Evolutionary conservation across 805 yeast species (phyloP), one percentile per base, ranked within the genome.

Genomic region (Yarrowia sp.): DNA sequence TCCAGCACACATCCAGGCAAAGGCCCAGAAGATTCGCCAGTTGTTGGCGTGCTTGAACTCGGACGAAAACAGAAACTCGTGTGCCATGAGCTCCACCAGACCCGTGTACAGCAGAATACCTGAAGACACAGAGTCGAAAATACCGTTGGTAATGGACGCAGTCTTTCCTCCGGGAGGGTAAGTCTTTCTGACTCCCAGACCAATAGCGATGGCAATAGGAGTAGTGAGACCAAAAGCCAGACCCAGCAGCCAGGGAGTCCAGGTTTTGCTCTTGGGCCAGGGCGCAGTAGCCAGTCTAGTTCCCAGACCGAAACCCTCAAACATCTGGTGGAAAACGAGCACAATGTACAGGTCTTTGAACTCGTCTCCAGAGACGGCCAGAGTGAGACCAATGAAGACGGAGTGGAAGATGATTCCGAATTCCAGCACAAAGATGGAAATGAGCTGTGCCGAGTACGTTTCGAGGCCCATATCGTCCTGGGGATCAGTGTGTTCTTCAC

Each of bases 241-340:
- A 49, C 83, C 82, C 65, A 84, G 73, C 1, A 77, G 67, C 75
- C 82, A 85, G 4, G 89, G 89, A 48, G 82, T 74, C 78, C 81
- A 80, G 64, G 77, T 72, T 68, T 74, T 78, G 19, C 67, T 38
- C 22, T 70, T 66, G 9, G 88, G 87, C 83, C 87, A 87, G 2
- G 79, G 77, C 19, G 85, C 83, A 38, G 80, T 79, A 1, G 89
- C 84, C 54, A 86, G 75, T 73, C 95, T 81, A 11, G 92, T 80
- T 33, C 93, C 92, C 67, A 88, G 80, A 69, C 93, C 93, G 63
- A 88, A 79, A 68, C 93, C 93, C 77, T 88, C 93, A 71, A 88
- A 89, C 71, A 85, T 80, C 75, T 88, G 93, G 75, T 88, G 93
- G 80, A 88, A 88, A 5, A 86, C 83, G 43, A 84, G 68, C 9